Evolutionary conservation across 345 rosid genomes (phyloP).

Genomic region (Alliaria petiolata): DNA sequence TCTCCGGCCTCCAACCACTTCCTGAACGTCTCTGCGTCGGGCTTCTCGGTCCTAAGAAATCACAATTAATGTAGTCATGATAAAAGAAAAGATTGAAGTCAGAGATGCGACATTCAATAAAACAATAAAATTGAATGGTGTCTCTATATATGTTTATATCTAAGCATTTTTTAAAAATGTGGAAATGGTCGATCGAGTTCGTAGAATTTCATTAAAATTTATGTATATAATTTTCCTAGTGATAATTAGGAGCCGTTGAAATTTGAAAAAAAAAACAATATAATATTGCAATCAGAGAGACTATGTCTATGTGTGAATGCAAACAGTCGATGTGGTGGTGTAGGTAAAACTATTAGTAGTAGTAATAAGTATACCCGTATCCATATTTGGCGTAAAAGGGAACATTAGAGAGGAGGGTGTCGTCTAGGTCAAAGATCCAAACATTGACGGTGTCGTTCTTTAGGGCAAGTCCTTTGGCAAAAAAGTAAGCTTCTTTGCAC

Average conservation of each 20-base stretch:
- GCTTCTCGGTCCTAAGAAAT: conserved; percentile 20
- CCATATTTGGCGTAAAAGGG: conserved; percentile 47
- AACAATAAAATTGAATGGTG: too few relatives aligned
- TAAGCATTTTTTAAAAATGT: too few relatives aligned
- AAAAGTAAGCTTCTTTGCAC: conserved; percentile 33
- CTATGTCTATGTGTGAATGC: too few relatives aligned
- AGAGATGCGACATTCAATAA: too few relatives aligned
- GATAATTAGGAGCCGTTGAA: too few relatives aligned
- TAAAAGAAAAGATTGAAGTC: not conserved
- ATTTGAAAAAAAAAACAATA: too few relatives aligned
- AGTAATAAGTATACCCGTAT: conserved; percentile 39
- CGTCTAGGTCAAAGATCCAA: conserved; percentile 68
- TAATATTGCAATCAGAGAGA: too few relatives aligned
- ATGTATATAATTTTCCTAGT: too few relatives aligned
- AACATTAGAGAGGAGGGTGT: conserved; percentile 56
- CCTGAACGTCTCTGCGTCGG: not conserved
- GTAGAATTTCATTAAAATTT: too few relatives aligned
- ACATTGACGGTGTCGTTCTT: conserved; percentile 45
- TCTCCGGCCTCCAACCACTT: conserved; percentile 21
- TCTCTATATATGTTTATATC: not conserved
- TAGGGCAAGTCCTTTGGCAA: conserved; percentile 37
- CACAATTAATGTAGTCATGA: not conserved
- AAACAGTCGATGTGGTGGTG: not conserved
- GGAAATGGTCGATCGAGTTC: too few relatives aligned
- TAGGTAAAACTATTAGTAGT: conserved; percentile 5